Conservation (phyloP, 2,329 filamentous ascomycete genomes). For the Penicillium decumbens region DNA sequence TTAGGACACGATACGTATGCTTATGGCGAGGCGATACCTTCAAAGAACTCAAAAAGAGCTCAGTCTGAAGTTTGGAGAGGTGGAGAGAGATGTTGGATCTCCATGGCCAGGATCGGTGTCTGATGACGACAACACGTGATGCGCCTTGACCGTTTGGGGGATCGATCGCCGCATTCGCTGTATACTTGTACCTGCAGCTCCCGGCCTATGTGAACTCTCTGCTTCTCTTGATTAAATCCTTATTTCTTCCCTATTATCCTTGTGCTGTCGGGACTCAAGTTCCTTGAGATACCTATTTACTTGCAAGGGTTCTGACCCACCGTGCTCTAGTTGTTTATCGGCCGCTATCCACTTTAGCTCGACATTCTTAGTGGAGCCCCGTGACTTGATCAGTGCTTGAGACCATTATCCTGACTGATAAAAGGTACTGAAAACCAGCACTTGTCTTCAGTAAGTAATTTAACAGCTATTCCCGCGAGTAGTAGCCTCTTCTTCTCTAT, state of each 20-base stretch:
- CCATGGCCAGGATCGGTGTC: slow-evolving; percentile 8
- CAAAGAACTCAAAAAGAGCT: not conserved
- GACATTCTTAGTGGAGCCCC: not conserved
- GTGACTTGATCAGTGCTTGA: not conserved
- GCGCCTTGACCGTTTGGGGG: slow-evolving; percentile 3
- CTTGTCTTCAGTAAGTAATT: too few species aligned
- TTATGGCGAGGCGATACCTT: not conserved
- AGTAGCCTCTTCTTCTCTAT: too few species aligned
- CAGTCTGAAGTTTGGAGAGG: not conserved
- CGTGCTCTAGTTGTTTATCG: not conserved
- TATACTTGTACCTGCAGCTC: not conserved
- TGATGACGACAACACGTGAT: slow-evolving; percentile 22
- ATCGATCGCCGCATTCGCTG: slow-evolving; percentile 1
- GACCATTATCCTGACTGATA: not conserved
- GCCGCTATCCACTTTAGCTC: not conserved
- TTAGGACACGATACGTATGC: not conserved
- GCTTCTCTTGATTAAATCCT: not conserved
- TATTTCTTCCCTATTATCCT: not conserved
- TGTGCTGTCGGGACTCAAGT: not conserved
- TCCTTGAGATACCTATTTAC: not conserved
- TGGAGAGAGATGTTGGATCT: slow-evolving; percentile 2
- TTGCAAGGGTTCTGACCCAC: not conserved
- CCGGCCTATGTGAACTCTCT: not conserved
- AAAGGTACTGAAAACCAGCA: too few species aligned
- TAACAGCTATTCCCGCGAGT: too few species aligned